These are phyloP conservation scores for Pseudocercospora crystallina DNA, from an alignment of 2,329 filamentous ascomycete genomes.

Conservation along the genomic window DNA sequence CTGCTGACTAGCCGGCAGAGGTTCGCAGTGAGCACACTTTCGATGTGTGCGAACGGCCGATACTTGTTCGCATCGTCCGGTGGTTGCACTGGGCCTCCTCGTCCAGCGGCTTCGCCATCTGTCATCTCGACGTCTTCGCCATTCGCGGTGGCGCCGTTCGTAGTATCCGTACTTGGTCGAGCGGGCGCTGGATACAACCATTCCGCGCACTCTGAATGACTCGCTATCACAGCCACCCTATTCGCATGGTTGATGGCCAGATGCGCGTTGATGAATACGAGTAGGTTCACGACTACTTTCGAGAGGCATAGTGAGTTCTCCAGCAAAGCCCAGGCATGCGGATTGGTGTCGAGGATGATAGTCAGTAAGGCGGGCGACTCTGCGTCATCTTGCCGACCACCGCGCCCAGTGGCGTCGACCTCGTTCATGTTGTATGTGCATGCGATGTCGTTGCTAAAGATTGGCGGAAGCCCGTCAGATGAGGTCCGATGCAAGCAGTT, in stretches of 20 bases:
- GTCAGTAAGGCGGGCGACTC: constrained; percentile 77
- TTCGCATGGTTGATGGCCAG: constrained; percentile 92
- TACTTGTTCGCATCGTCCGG: constrained; percentile 76
- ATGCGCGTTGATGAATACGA: constrained; percentile 96
- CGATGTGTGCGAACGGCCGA: constrained; percentile 83
- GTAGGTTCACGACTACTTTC: constrained; percentile 80
- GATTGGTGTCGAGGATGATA: constrained; percentile 93
- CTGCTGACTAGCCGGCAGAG: constrained; percentile 69
- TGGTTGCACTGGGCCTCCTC: constrained; percentile 28
- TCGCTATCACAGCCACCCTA: constrained; percentile 86
- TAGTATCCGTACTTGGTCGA: constrained; percentile 16
- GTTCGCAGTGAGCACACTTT: constrained; percentile 73
- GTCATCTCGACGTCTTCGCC: constrained; percentile 36
- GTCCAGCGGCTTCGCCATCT: constrained; percentile 23
- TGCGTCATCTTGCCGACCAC: constrained; percentile 31
- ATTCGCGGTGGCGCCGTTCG: constrained; percentile 26
- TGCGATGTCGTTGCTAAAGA: no score
- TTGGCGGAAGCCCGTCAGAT: no score
- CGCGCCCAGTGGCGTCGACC: constrained; percentile 58
- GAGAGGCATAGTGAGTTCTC: constrained; percentile 73
- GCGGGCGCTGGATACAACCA: constrained; percentile 78
- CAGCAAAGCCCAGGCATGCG: constrained; percentile 85
- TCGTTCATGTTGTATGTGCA: constrained; percentile 55
- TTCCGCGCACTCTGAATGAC: constrained; percentile 78
- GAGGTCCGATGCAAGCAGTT: no score